Percentiles rank a stretch among this genome's conserved stretches.
These are phyloP conservation scores for Teratosphaeriaceae sp. DNA, from an alignment of 2,329 filamentous ascomycete species.

Conservation along the genomic window DNA sequence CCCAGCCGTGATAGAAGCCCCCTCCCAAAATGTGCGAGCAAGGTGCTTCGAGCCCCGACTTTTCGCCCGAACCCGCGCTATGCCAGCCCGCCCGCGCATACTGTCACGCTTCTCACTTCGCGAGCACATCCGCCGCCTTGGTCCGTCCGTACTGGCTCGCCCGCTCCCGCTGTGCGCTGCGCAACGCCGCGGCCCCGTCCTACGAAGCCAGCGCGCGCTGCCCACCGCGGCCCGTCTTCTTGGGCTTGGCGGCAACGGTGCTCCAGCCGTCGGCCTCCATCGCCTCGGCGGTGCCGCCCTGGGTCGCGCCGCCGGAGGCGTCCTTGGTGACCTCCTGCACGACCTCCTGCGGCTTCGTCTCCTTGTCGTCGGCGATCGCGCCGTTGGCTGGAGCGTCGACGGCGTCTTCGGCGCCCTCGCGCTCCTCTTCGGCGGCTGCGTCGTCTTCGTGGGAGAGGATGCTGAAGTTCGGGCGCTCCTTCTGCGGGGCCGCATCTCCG, in stretches of 20 bases:
- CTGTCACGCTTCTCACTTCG: background rate
- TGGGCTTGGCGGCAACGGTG: conserved; percentile 43
- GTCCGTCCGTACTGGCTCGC: background rate
- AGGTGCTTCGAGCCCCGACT: background rate
- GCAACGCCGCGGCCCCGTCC: conserved; percentile 6
- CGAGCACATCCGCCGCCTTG: background rate
- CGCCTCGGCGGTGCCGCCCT: conserved; percentile 37
- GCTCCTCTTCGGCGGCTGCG: conserved; percentile 27
- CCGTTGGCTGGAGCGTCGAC: conserved; percentile 44
- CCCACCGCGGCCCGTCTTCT: conserved; percentile 38
- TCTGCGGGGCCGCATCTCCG: conserved; percentile 21
- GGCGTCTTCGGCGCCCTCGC: conserved; percentile 35
- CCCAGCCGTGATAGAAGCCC: background rate
- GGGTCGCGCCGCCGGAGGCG: conserved; percentile 31
- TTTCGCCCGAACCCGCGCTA: background rate
- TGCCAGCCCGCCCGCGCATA: background rate
- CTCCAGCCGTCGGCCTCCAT: conserved; percentile 50
- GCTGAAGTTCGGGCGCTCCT: conserved; percentile 29
- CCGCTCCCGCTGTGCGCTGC: background rate
- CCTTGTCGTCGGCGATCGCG: conserved; percentile 46
- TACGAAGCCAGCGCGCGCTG: conserved; percentile 44
- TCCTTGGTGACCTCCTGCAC: conserved; percentile 38
- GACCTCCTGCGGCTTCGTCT: conserved; percentile 50
- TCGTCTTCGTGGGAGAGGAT: conserved; percentile 42
- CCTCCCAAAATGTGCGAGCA: background rate